Conservation (phyloP, 257 asterid species). For the Salvia hispanica region DNA sequence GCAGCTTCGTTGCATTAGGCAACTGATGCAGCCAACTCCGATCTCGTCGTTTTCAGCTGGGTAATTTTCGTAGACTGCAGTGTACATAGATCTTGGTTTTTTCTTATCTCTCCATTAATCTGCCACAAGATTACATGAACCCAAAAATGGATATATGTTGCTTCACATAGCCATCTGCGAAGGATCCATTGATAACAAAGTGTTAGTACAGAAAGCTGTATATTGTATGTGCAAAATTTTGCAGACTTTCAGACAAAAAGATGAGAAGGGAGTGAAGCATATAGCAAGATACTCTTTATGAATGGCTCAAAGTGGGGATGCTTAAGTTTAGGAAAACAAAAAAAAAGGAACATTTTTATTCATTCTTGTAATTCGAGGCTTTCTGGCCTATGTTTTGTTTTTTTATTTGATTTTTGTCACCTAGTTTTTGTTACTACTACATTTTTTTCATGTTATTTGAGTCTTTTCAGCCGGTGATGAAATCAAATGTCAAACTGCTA, state of each 20-base stretch:
- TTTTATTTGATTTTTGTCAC: conserved; percentile 25
- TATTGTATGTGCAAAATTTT: background rate
- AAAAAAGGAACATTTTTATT: conserved; percentile 22
- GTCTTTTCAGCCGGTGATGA: conserved; percentile 24
- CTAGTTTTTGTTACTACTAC: conserved; percentile 6
- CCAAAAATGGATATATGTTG: conserved; percentile 1
- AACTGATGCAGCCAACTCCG: conserved; percentile 22
- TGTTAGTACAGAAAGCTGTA: conserved; percentile 2
- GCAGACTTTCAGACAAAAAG: background rate
- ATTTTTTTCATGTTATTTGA: background rate
- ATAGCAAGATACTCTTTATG: too few relatives aligned
- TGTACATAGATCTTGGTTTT: conserved; percentile 31
- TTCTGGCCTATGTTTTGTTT: conserved; percentile 8
- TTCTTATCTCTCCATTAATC: background rate
- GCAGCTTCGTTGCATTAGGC: conserved; percentile 49
- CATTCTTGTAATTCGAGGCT: conserved; percentile 21
- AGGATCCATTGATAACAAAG: background rate
- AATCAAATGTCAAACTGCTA: conserved; percentile 27
- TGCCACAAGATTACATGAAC: conserved; percentile 3
- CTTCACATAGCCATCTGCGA: conserved; percentile 13
- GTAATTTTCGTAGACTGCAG: conserved; percentile 25
- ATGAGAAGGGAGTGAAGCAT: conserved; percentile 5
- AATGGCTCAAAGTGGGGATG: conserved; percentile 20
- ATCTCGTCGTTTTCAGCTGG: conserved; percentile 1
- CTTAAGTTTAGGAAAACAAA: conserved; percentile 20